Percentiles rank a stretch among this genome's conserved stretches.
Conservation (phyloP, 2,329 filamentous ascomycete genomes). For the Pseudohalonectria lignicola region DNA sequence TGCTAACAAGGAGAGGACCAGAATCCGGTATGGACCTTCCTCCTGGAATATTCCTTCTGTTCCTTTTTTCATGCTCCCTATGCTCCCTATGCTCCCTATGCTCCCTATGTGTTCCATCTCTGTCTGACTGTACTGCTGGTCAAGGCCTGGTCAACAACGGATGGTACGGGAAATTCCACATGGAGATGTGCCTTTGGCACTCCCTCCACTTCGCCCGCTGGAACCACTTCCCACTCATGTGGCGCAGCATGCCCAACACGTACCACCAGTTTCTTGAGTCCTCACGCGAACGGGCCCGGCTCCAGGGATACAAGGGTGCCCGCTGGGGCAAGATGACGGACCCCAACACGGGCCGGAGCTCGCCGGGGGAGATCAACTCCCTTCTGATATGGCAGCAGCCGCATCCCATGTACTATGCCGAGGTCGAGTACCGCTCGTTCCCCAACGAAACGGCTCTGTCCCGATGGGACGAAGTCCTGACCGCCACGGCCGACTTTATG, state of each 20-base stretch:
- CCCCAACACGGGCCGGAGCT: constrained; percentile 35
- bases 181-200: constrained; percentile 46
- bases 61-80: not conserved
- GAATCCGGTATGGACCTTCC: constrained; percentile 8
- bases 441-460: constrained; percentile 29
- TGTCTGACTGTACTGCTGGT: too few relatives aligned
- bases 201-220: constrained; percentile 37
- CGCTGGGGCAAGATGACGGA: constrained; percentile 46
- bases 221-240: constrained; percentile 31
- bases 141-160: constrained; percentile 40
- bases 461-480: constrained; percentile 42
- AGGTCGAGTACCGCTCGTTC: constrained; percentile 38
- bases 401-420: constrained; percentile 49
- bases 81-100: too few relatives aligned
- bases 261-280: constrained; percentile 34
- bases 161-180: constrained; percentile 45
- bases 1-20: constrained; percentile 3
- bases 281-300: constrained; percentile 21
- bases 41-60: constrained; percentile 10
- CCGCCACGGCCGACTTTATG: constrained; percentile 47
- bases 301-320: constrained; percentile 31
- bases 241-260: constrained; percentile 29
- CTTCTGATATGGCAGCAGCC: constrained; percentile 53
- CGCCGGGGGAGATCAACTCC: constrained; percentile 49
- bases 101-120: too few relatives aligned